Base-by-base conservation (phyloP, 495 filamentous ascomycete genomes). In the Cercophora samala region DNA sequence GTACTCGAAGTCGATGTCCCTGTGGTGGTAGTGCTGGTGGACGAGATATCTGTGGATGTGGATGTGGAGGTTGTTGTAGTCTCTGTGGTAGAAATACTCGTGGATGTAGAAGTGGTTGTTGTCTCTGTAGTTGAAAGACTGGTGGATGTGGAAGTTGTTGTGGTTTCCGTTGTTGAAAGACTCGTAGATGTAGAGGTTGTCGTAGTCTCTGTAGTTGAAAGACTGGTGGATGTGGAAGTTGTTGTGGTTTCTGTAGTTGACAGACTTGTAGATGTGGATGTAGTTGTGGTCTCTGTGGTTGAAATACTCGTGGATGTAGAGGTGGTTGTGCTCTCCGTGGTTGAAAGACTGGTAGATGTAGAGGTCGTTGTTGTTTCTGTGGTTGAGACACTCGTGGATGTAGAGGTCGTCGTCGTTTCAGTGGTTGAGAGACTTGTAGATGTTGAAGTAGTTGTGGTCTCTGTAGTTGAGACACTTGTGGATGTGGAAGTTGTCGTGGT, bases 401-500 rank as follows among this genome's bases (percentile, higher is more conserved):
- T 61, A 23, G 21, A 24, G 13, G 23, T 61, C 19, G 58, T 61
- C 3, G 22, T 60, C 8, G 58, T 61, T 18, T 13, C 29, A 3
- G 23, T 62, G 26, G 26, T 46, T 11, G 60, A n/a, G n/a, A n/a
- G n/a, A n/a, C n/a, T 62, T 9, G 60, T 62, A 21, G 24, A 37
- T 2, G 26, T 61, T 1, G 26, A 29, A 29, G 58, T 61, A 26
- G 0, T 5, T 15, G 24, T 58, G 56, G 18, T 22, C 18, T 58
- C 6, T n/a, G 56, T 15, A 5, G 23, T 58, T 19, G 18, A 18
- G 11, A 22, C 22, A 24, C 18, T 58, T 9, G 55, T 58, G 0
- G 55, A 19, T 13, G 18, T 58, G 4, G 55, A 19, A 0, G 52
- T 54, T 5, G 17, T 54, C 4, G 55, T 58, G 0, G 55, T 21